Conservation (phyloP, 2,329 filamentous ascomycete genomes). For the Mollisiaceae sp. region DNA sequence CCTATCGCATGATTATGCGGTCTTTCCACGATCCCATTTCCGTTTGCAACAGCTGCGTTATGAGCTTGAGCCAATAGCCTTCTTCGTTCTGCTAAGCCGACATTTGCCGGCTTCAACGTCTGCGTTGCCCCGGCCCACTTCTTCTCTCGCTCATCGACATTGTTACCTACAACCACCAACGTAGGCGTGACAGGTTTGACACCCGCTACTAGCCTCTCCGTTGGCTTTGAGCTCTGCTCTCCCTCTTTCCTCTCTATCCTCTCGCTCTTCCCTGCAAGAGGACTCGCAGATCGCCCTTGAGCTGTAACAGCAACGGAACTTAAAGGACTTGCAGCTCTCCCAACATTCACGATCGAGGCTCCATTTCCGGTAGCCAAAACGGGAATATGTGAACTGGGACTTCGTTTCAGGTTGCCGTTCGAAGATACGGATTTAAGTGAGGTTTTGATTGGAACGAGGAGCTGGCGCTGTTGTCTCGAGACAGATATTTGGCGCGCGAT, state of each 20-base stretch:
- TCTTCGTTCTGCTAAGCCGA: slow-evolving; percentile 44
- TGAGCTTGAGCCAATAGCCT: slow-evolving; percentile 10
- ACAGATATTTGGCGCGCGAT: slow-evolving; percentile 73
- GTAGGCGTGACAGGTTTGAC: slow-evolving; percentile 37
- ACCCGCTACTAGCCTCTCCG: slow-evolving; percentile 28
- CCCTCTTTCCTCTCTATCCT: neutral
- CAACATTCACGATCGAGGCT: slow-evolving; percentile 10
- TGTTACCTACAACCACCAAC: slow-evolving; percentile 34
- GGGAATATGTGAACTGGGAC: slow-evolving; percentile 18
- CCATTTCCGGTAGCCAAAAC: slow-evolving; percentile 14
- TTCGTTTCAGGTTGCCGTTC: slow-evolving; percentile 13
- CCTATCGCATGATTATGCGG: slow-evolving; percentile 16
- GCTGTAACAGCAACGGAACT: slow-evolving; percentile 28
- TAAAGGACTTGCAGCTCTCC: slow-evolving; percentile 28
- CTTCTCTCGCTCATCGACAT: slow-evolving; percentile 16
- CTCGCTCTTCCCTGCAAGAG: slow-evolving; percentile 7
- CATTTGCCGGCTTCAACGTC: slow-evolving; percentile 32
- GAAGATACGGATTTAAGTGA: slow-evolving; percentile 11
- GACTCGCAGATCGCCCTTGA: slow-evolving; percentile 19
- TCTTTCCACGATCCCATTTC: neutral
- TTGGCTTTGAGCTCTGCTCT: slow-evolving; percentile 14
- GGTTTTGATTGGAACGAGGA: slow-evolving; percentile 59
- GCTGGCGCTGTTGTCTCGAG: slow-evolving; percentile 63
- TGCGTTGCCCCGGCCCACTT: slow-evolving; percentile 26
- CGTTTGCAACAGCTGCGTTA: slow-evolving; percentile 3